A percentile compares a stretch with the other conserved stretches of the same genome.
These are phyloP conservation scores for Durusdinium trenchii DNA, from an alignment of 73 alveolate genomes.

Conservation along the genomic window DNA sequence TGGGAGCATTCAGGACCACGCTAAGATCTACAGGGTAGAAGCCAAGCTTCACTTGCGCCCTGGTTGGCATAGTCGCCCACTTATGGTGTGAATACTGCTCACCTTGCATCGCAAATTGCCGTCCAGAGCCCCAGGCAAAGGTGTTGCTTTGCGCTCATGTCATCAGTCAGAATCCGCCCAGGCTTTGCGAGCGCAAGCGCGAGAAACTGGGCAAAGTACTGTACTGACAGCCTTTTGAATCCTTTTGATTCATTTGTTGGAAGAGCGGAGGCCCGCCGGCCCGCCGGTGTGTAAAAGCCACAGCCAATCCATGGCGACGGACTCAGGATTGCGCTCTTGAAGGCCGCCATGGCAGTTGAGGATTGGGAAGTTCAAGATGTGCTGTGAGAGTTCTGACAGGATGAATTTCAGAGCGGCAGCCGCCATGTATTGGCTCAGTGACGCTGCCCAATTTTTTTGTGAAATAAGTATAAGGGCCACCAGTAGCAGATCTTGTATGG, in stretches of 20 bases:
- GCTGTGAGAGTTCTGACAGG: too few species aligned
- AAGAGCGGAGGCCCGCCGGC: neutral
- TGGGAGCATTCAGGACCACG: constrained; percentile 23
- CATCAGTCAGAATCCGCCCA: neutral
- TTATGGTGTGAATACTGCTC: too few species aligned
- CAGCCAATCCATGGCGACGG: neutral
- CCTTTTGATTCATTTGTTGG: neutral
- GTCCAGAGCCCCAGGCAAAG: neutral
- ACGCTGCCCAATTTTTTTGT: too few species aligned
- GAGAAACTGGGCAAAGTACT: constrained; percentile 51
- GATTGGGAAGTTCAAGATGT: neutral
- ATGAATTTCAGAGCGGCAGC: too few species aligned
- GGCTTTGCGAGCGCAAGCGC: constrained; percentile 91
- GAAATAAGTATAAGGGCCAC: too few species aligned
- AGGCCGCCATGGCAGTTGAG: constrained; percentile 93
- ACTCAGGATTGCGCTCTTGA: constrained; percentile 86
- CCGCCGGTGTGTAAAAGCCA: neutral
- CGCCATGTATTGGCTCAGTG: too few species aligned
- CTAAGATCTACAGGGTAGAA: constrained; percentile 67
- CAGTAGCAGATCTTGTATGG: too few species aligned
- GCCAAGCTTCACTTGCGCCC: constrained; percentile 74
- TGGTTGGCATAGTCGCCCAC: neutral
- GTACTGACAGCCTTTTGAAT: neutral
- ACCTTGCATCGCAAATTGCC: neutral
- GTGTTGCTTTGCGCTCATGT: neutral